Percentiles rank a stretch among this genome's conserved stretches.
Evolutionary conservation across 306 rosid genomes (phyloP).

Genomic region (Dalbergia oliveri): DNA sequence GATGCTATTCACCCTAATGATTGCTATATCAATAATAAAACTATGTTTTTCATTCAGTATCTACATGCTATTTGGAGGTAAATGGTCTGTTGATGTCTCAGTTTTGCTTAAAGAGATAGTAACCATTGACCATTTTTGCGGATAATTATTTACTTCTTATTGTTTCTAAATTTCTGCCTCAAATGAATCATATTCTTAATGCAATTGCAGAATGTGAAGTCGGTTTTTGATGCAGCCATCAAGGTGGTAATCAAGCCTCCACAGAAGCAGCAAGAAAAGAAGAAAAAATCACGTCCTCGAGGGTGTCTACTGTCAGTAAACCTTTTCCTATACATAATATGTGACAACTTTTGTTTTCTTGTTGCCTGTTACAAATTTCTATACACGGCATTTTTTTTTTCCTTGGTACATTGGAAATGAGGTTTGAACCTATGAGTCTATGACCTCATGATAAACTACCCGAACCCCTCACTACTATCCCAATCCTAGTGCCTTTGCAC

Average conservation of each 20-base stretch:
- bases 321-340: constrained; percentile 21
- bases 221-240: constrained; percentile 91
- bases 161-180: constrained; percentile 17
- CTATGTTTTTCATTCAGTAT: too few species aligned
- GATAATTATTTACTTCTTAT: neutral
- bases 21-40: too few species aligned
- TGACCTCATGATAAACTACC: too few species aligned
- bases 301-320: constrained; percentile 84
- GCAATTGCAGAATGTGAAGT: constrained; percentile 86
- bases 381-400: too few species aligned
- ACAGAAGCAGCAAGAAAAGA: constrained; percentile 88
- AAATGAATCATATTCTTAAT: constrained; percentile 8
- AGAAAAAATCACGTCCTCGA: constrained; percentile 59
- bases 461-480: too few species aligned
- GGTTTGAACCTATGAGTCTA: too few species aligned
- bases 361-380: constrained; percentile 12
- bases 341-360: constrained; percentile 13
- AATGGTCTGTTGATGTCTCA: too few species aligned
- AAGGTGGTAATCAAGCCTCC: constrained; percentile 91
- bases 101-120: too few species aligned
- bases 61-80: too few species aligned
- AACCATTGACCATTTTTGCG: too few species aligned
- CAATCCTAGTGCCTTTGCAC: neutral
- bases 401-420: too few species aligned
- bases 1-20: neutral